These are phyloP conservation scores for Gliomastix tumulicola DNA, from an alignment of 2,329 filamentous ascomycete genomes.

Conservation along the genomic window DNA sequence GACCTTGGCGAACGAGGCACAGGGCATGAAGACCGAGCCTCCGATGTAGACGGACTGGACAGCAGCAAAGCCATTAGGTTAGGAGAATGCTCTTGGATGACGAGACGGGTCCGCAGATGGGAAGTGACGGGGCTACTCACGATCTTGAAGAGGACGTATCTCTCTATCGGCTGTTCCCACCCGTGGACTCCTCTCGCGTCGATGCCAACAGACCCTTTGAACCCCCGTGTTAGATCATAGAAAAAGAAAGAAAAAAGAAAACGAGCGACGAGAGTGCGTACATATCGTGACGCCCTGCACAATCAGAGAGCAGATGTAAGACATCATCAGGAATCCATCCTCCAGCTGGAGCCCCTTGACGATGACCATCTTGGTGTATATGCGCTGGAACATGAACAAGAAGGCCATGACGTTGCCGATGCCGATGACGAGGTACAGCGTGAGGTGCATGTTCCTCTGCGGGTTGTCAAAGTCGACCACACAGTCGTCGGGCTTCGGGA, in stretches of 20 bases:
- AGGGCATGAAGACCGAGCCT: conserved; percentile 21
- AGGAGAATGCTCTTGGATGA: too few species aligned
- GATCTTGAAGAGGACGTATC: conserved; percentile 1
- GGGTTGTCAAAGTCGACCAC: conserved; percentile 24
- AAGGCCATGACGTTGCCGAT: conserved; percentile 11
- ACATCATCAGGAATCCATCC: conserved; percentile 6
- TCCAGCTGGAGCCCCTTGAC: conserved; percentile 13
- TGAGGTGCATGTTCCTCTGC: conserved; percentile 11
- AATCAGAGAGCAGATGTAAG: neutral
- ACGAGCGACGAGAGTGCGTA: too few species aligned
- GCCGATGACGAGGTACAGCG: conserved; percentile 12
- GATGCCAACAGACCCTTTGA: conserved; percentile 1
- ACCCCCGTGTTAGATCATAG: neutral
- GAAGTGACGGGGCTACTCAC: too few species aligned
- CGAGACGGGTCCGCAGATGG: too few species aligned
- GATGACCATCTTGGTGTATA: conserved; percentile 15
- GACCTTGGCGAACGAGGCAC: conserved; percentile 25
- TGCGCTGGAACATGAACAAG: conserved; percentile 14
- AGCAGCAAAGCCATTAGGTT: conserved; percentile 1
- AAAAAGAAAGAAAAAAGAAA: too few species aligned
- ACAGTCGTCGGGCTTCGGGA: neutral
- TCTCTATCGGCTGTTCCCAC: conserved; percentile 12
- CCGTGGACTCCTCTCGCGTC: conserved; percentile 15
- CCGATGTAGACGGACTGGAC: conserved; percentile 16
- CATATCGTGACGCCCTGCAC: neutral